Evolutionary conservation across 768 basidiomycete species (phyloP), one percentile per base, ranked within the genome.

Genomic region (Lentinula raphanica): DNA sequence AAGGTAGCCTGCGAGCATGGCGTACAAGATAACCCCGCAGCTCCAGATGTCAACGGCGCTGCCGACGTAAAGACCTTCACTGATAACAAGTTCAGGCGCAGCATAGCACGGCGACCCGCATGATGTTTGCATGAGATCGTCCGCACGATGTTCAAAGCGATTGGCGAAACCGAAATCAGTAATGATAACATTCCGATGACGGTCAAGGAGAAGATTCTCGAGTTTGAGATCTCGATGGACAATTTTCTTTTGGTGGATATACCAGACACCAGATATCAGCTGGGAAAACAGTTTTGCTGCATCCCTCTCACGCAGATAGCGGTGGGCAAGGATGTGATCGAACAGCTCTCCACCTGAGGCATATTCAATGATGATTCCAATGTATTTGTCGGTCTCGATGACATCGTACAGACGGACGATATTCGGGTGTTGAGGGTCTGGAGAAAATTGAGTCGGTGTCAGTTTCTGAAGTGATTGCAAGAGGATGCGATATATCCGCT

Each of bases 121-220:
- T 63, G 88, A 92, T 0, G 97, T 98, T 68, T 97, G 94, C 97
- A 98, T 98, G 62, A 98, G 84, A 69, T 99, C 97, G 72, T 95
- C 93, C 9, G 86, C 62, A 31, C 86, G 85, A 67, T 96, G 92
- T 71, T 96, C 93, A 69, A 98, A 99, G 50, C 90, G 87, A 75
- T 98, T 99, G 60, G 97, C 97, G 67, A 98, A 99, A 12, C 97
- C 97, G 71, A 99, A 99, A 71, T 98, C 97, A 58, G 97, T 98
- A 77, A 99, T 97, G 77, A 99, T 96, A 63, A 99, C 93, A 69
- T 99, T 98, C 51, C 97, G 86, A 68, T 98, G 86, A 60, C 95
- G 90, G 76, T 99, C 97, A 58, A 99, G 86, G 40, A 99, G 86
- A 3, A 99, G 79, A 69, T 98, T 99, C 76, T 98, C 96, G 63